Evolutionary conservation across 345 rosid genomes (phyloP).

Genomic region (Arabidopsis arenosa): DNA sequence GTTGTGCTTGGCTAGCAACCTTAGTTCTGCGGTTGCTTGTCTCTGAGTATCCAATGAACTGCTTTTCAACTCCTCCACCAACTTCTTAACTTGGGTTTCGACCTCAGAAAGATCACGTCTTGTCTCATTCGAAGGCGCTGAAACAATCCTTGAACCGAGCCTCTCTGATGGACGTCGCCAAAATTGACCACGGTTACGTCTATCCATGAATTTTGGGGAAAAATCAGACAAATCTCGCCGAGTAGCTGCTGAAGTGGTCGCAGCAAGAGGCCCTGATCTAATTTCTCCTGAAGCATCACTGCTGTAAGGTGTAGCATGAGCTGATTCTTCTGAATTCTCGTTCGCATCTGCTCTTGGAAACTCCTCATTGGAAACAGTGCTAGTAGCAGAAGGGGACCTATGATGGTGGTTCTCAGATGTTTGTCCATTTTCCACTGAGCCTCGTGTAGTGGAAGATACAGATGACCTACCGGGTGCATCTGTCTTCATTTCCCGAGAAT

Average conservation of each 20-base stretch:
- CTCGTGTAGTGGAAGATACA: conserved; percentile 58
- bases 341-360: conserved; percentile 62
- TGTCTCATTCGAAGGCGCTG: conserved; percentile 65
- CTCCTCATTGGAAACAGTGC: conserved; percentile 54
- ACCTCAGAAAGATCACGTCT: conserved; percentile 81
- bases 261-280: conserved; percentile 55
- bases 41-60: conserved; percentile 68
- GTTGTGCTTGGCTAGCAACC: conserved; percentile 84
- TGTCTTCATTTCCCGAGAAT: conserved; percentile 51
- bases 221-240: conserved; percentile 65
- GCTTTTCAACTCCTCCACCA: conserved; percentile 74
- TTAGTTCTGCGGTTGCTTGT: conserved; percentile 62
- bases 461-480: conserved; percentile 58
- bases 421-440: conserved; percentile 54
- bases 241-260: conserved; percentile 51
- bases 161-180: conserved; percentile 90
- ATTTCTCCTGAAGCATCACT: conserved; percentile 87
- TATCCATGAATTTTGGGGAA: conserved; percentile 59
- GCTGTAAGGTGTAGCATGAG: conserved; percentile 62
- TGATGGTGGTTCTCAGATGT: conserved; percentile 53
- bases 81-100: conserved; percentile 71
- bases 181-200: conserved; percentile 64
- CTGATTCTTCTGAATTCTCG: conserved; percentile 63
- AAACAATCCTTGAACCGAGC: conserved; percentile 70
- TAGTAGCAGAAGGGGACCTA: conserved; percentile 68